These are phyloP conservation scores for Anthracocystis setariae DNA, from an alignment of 1,284 basidiomycete species.

Conservation along the genomic window DNA sequence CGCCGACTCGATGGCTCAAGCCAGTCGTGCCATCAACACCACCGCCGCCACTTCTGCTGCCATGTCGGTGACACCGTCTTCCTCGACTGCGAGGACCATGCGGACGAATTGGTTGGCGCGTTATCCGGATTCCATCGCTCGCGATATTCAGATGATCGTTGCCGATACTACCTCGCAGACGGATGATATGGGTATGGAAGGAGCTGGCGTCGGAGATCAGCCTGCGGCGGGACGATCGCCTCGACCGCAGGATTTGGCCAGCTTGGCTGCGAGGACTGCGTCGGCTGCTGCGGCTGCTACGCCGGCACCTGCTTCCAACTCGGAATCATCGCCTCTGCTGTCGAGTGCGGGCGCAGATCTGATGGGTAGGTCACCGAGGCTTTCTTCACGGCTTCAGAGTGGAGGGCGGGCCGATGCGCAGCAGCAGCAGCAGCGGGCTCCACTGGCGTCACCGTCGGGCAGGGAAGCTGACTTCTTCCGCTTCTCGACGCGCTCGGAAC, in stretches of 20 bases:
- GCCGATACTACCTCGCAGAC: conserved; percentile 18
- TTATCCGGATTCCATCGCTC: conserved; percentile 39
- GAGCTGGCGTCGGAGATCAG: conserved; percentile 20
- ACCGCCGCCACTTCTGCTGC: conserved; percentile 13
- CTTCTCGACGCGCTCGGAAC: conserved; percentile 64
- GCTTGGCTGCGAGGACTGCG: not conserved
- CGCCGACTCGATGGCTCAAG: conserved; percentile 27
- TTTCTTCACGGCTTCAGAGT: conserved; percentile 21
- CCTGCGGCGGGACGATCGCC: conserved; percentile 4
- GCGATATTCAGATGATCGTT: conserved; percentile 43
- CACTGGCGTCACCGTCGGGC: conserved; percentile 27
- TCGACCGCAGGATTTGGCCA: conserved; percentile 1
- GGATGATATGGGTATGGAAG: conserved; percentile 35
- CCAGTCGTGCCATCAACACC: conserved; percentile 4
- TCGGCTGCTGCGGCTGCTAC: conserved; percentile 22
- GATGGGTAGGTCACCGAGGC: conserved; percentile 23
- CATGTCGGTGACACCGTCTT: conserved; percentile 34
- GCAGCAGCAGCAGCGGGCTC: conserved; percentile 33
- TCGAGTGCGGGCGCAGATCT: conserved; percentile 11
- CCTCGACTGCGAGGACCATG: conserved; percentile 30
- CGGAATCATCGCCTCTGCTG: conserved; percentile 34
- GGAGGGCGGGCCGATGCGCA: conserved; percentile 22
- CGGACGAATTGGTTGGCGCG: conserved; percentile 38
- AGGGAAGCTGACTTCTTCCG: conserved; percentile 66
- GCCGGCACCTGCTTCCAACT: conserved; percentile 23